Conservation (phyloP, 345 rosid genomes). For the Salix arbutifolia region DNA sequence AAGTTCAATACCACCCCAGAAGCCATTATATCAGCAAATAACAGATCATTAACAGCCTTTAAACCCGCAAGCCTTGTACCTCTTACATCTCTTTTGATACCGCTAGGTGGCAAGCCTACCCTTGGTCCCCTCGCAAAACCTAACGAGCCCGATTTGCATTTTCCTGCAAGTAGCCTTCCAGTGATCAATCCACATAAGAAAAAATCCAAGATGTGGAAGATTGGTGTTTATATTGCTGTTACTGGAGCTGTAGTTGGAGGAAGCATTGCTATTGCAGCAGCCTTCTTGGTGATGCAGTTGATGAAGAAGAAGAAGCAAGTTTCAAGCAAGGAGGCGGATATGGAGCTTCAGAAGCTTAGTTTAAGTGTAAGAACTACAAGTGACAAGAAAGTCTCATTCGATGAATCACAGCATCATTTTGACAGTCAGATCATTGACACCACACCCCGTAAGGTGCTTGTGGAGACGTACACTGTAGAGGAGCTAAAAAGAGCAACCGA, state of each 20-base stretch:
- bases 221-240: conserved; percentile 47
- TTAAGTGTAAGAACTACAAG: conserved; percentile 74
- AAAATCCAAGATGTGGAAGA: conserved; percentile 40
- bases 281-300: conserved; percentile 40
- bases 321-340: conserved; percentile 27
- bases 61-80: conserved; percentile 36
- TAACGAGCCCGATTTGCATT: conserved; percentile 30
- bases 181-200: conserved; percentile 26
- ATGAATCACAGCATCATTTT: conserved; percentile 54
- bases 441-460: conserved; percentile 38
- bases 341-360: conserved; percentile 71
- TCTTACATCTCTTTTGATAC: conserved; percentile 55
- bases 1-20: conserved; percentile 59
- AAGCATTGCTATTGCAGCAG: conserved; percentile 50
- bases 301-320: conserved; percentile 42
- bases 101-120: conserved; percentile 44
- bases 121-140: conserved; percentile 38
- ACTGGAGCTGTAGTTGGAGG: conserved; percentile 50
- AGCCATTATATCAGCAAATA: conserved; percentile 61
- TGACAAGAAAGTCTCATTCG: conserved; percentile 80
- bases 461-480: conserved; percentile 54
- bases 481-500: conserved; percentile 79
- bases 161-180: conserved; percentile 27
- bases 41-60: conserved; percentile 33
- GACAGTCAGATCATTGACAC: conserved; percentile 40